phyloP scores from a whole-genome alignment of 2,329 filamentous ascomycete species.

The Elsinoe ampelina region DNA sequence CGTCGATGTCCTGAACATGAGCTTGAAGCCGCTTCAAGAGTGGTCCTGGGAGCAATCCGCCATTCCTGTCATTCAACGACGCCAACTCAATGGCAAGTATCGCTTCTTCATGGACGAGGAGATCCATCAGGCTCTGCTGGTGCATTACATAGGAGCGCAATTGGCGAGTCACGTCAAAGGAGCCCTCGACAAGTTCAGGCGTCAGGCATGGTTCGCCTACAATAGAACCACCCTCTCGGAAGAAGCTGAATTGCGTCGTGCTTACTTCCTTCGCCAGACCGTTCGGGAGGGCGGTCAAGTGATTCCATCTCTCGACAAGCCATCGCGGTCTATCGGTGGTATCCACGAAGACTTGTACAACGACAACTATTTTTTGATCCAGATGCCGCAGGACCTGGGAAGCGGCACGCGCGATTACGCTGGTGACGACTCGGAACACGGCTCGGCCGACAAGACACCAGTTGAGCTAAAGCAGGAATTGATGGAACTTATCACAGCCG shows the following conservation, averaged over 20 bases:
- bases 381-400: constrained; percentile 38
- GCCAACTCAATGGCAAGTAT: constrained; percentile 19
- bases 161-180: constrained; percentile 42
- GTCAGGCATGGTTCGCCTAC: constrained; percentile 34
- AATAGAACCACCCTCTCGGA: constrained; percentile 26
- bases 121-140: constrained; percentile 45
- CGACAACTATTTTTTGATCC: constrained; percentile 46
- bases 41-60: constrained; percentile 44
- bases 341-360: constrained; percentile 31
- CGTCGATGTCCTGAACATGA: constrained; percentile 49
- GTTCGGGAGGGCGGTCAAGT: neutral
- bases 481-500: constrained; percentile 47
- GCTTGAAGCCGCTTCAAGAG: constrained; percentile 40
- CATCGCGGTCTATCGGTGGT: constrained; percentile 18
- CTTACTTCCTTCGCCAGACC: constrained; percentile 35
- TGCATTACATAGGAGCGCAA: constrained; percentile 46
- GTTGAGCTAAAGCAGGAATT: constrained; percentile 47
- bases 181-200: constrained; percentile 32
- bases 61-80: constrained; percentile 40
- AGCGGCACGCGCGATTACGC: constrained; percentile 32
- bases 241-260: constrained; percentile 34
- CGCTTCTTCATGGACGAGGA: constrained; percentile 52
- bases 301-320: neutral
- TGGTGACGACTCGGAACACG: constrained; percentile 31
- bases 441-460: constrained; percentile 31